These are phyloP conservation scores for Lomentospora prolificans DNA, from an alignment of 2,329 filamentous ascomycete species.

Conservation along the genomic window DNA sequence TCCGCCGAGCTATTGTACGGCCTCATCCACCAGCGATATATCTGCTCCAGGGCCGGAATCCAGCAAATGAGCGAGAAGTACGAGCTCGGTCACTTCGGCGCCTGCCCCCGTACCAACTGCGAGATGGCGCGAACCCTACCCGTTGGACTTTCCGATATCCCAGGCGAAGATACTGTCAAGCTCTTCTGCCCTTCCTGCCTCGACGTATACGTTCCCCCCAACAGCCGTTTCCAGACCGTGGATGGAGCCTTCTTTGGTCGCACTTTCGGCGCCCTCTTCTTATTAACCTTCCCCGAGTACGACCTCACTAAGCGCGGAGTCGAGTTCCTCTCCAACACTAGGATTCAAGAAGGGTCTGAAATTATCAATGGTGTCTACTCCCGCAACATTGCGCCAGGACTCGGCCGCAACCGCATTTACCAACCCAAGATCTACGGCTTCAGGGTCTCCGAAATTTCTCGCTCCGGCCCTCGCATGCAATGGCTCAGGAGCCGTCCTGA, in stretches of 20 bases:
- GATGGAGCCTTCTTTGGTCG: slow-evolving; percentile 97
- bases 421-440: slow-evolving; percentile 96
- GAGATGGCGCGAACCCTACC: slow-evolving; percentile 83
- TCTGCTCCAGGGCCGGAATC: slow-evolving; percentile 90
- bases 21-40: slow-evolving; percentile 96
- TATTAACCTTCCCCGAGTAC: slow-evolving; percentile 96
- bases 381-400: slow-evolving; percentile 77
- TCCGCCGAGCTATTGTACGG: slow-evolving; percentile 98
- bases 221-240: slow-evolving; percentile 93
- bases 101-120: slow-evolving; percentile 91
- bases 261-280: slow-evolving; percentile 92
- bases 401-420: slow-evolving; percentile 77
- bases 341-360: slow-evolving; percentile 30
- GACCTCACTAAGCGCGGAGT: slow-evolving; percentile 67
- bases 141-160: slow-evolving; percentile 87
- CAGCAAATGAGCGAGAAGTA: slow-evolving; percentile 99
- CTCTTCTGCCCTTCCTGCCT: slow-evolving; percentile 95
- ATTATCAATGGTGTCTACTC: slow-evolving; percentile 79
- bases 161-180: slow-evolving; percentile 95
- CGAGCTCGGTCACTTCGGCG: slow-evolving; percentile 90
- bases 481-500: slow-evolving; percentile 82
- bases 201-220: slow-evolving; percentile 94
- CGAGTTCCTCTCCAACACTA: slow-evolving; percentile 39
- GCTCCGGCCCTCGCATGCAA: slow-evolving; percentile 89
- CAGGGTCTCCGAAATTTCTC: slow-evolving; percentile 79